Evolutionary conservation across 805 yeast genomes (phyloP).

Genomic region (Metschnikowia baotianmanensis): DNA sequence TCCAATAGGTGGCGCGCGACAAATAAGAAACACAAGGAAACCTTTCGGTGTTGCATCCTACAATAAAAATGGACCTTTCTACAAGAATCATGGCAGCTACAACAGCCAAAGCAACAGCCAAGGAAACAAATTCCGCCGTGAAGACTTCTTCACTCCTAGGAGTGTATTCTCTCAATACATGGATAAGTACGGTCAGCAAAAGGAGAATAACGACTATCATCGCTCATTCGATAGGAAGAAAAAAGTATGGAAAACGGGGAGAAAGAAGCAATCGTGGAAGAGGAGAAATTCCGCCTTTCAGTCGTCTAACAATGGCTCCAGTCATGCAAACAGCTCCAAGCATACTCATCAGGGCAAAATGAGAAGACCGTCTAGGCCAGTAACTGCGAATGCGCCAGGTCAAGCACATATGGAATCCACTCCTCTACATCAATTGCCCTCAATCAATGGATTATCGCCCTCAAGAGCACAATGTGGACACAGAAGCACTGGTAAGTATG

Average conservation of each 20-base stretch:
- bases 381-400: slow-evolving; percentile 3
- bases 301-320: background rate
- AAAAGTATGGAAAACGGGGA: slow-evolving; percentile 17
- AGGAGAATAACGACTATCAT: slow-evolving; percentile 19
- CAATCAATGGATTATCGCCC: slow-evolving; percentile 3
- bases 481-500: slow-evolving; percentile 30
- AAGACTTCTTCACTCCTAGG: slow-evolving; percentile 77
- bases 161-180: slow-evolving; percentile 67
- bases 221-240: slow-evolving; percentile 20
- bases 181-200: slow-evolving; percentile 56
- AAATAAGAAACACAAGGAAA: slow-evolving; percentile 46
- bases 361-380: slow-evolving; percentile 9
- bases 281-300: slow-evolving; percentile 13
- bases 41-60: slow-evolving; percentile 69
- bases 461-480: background rate
- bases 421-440: background rate
- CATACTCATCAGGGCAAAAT: slow-evolving; percentile 6
- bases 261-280: slow-evolving; percentile 31
- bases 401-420: background rate
- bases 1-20: slow-evolving; percentile 34
- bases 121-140: slow-evolving; percentile 48
- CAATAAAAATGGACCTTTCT: slow-evolving; percentile 23
- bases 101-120: slow-evolving; percentile 8
- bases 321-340: background rate
- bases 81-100: slow-evolving; percentile 10